Evolutionary conservation across 495 filamentous ascomycete species (phyloP).

Genomic region (Parmelia sp.): DNA sequence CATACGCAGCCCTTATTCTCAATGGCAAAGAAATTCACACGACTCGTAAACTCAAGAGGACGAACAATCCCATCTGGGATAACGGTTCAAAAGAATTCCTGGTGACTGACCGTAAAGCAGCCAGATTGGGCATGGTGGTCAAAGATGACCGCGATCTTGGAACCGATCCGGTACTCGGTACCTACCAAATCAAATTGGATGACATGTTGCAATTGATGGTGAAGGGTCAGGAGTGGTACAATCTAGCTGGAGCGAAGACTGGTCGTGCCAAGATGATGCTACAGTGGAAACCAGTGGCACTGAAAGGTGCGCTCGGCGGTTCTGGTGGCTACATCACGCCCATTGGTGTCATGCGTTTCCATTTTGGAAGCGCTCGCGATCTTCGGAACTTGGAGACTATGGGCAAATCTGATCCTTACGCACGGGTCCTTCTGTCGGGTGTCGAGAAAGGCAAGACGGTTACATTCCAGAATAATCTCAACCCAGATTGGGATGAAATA

Average conservation of each 20-base stretch:
- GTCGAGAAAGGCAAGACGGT: conserved; percentile 86
- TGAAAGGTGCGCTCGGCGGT: conserved; percentile 65
- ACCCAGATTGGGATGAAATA: conserved; percentile 93
- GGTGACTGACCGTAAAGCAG: conserved; percentile 84
- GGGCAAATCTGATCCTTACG: conserved; percentile 96
- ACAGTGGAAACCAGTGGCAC: conserved; percentile 89
- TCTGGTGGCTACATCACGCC: conserved; percentile 88
- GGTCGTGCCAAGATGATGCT: conserved; percentile 83
- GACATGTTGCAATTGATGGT: conserved; percentile 87
- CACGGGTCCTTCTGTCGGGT: conserved; percentile 78
- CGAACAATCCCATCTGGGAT: conserved; percentile 92
- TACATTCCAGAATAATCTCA: conserved; percentile 91
- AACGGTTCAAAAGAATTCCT: conserved; percentile 86
- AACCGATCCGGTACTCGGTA: conserved; percentile 78
- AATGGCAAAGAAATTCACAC: conserved; percentile 83
- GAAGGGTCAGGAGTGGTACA: conserved; percentile 95
- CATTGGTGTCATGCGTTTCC: conserved; percentile 87
- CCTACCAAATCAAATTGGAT: conserved; percentile 88
- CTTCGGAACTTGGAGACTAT: conserved; percentile 90
- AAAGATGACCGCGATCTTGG: conserved; percentile 88
- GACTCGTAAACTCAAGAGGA: conserved; percentile 86
- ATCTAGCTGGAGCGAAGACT: conserved; percentile 70
- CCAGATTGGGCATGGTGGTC: conserved; percentile 81
- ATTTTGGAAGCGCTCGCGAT: conserved; percentile 75
- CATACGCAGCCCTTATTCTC: conserved; percentile 78